These are phyloP conservation scores for Hirsutella thompsonii DNA, from an alignment of 2,329 filamentous ascomycete genomes.

Conservation along the genomic window DNA sequence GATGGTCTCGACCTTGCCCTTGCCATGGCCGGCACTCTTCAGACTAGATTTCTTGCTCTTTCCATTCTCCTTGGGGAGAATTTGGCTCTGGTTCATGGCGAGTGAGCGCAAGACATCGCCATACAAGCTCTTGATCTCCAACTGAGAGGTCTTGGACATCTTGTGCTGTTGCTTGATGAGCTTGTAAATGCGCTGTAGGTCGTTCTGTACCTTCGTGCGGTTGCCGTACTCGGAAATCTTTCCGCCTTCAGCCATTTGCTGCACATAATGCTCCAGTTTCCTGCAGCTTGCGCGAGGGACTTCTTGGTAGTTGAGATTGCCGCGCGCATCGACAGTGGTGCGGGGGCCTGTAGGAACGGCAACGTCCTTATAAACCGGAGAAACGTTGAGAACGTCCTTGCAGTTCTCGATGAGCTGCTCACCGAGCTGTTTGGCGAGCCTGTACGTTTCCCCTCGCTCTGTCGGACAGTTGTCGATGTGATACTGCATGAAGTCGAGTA, in stretches of 20 bases:
- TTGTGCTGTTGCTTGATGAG: slow-evolving; percentile 98
- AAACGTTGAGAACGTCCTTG: slow-evolving; percentile 71
- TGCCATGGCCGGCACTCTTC: slow-evolving; percentile 45
- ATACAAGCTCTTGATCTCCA: slow-evolving; percentile 94
- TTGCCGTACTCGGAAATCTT: slow-evolving; percentile 99
- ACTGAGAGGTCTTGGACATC: slow-evolving; percentile 87
- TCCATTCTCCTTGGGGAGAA: slow-evolving; percentile 76
- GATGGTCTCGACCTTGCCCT: slow-evolving; percentile 93
- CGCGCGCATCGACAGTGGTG: slow-evolving; percentile 82
- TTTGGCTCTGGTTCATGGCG: slow-evolving; percentile 96
- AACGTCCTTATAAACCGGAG: slow-evolving; percentile 94
- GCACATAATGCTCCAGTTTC: slow-evolving; percentile 96
- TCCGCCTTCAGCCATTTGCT: slow-evolving; percentile 95
- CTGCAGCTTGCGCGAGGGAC: slow-evolving; percentile 76
- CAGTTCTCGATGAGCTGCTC: slow-evolving; percentile 95
- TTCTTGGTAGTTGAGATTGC: slow-evolving; percentile 88
- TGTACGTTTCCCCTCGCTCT: slow-evolving; percentile 91
- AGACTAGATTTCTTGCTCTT: slow-evolving; percentile 43
- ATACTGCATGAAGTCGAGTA: slow-evolving; percentile 99
- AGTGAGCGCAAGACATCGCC: slow-evolving; percentile 87
- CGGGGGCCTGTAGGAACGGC: slow-evolving; percentile 81
- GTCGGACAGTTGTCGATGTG: slow-evolving; percentile 98
- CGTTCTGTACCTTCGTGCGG: slow-evolving; percentile 94
- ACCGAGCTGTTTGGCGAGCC: slow-evolving; percentile 91
- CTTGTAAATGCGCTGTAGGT: slow-evolving; percentile 91